Evolutionary conservation across 768 basidiomycete genomes (phyloP).

Genomic region (Myochromella boudieri): DNA sequence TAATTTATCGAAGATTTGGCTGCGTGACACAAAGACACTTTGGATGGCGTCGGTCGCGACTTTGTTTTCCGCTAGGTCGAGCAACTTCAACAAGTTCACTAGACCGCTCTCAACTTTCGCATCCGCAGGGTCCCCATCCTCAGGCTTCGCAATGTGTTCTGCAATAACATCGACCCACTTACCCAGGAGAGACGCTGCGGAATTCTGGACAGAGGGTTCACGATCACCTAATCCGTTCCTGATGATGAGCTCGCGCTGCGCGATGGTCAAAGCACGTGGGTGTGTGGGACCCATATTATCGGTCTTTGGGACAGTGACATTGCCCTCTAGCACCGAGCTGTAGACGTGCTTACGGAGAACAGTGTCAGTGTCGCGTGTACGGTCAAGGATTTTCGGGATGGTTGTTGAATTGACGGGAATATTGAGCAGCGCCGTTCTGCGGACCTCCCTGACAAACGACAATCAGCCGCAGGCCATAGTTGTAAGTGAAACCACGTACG

Average conservation of each 20-base stretch:
- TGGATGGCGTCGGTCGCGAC: conserved; percentile 75
- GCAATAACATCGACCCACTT: conserved; percentile 72
- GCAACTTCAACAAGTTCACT: conserved; percentile 33
- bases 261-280: conserved; percentile 62
- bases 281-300: conserved; percentile 54
- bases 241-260: conserved; percentile 77
- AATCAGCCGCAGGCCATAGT: neutral
- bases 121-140: conserved; percentile 22
- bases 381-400: conserved; percentile 65
- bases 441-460: conserved; percentile 68
- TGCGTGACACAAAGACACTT: conserved; percentile 65
- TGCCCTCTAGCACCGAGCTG: conserved; percentile 50
- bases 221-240: conserved; percentile 86
- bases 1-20: conserved; percentile 66
- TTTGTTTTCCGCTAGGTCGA: conserved; percentile 57
- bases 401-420: conserved; percentile 57
- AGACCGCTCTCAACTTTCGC: conserved; percentile 21
- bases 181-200: conserved; percentile 69
- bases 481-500: conserved; percentile 47
- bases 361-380: conserved; percentile 79
- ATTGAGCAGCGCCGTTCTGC: conserved; percentile 73
- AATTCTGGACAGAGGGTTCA: conserved; percentile 68
- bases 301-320: conserved; percentile 24
- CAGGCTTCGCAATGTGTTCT: conserved; percentile 31
- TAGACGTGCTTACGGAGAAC: conserved; percentile 76